phyloP scores from a whole-genome alignment of 495 filamentous ascomycete genomes.

The Xylaria intraflava region DNA sequence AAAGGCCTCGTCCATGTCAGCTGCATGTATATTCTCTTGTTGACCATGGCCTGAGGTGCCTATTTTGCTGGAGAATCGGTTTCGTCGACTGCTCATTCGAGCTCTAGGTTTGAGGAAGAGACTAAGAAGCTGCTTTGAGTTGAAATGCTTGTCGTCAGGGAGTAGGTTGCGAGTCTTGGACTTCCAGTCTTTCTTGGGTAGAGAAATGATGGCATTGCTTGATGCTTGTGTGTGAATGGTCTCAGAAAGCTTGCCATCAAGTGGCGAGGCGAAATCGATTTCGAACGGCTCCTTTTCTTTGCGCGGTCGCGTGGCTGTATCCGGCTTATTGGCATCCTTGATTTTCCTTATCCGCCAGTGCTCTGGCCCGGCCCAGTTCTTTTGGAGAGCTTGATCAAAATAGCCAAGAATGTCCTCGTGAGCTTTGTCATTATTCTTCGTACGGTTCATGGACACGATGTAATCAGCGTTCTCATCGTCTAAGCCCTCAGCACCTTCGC shows the following conservation, averaged over 20 bases:
- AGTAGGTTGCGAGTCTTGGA: constrained; percentile 88
- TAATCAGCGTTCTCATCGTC: constrained; percentile 57
- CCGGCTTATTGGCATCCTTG: constrained; percentile 67
- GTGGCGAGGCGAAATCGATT: constrained; percentile 75
- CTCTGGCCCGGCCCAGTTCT: constrained; percentile 98
- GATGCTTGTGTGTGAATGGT: constrained; percentile 77
- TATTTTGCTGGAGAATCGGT: constrained; percentile 24
- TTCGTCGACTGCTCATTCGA: constrained; percentile 52
- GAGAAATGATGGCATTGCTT: constrained; percentile 70
- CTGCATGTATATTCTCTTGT: constrained; percentile 50
- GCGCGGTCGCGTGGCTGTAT: constrained; percentile 50
- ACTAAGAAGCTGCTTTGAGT: constrained; percentile 78
- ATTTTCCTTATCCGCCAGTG: constrained; percentile 96
- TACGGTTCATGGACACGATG: constrained; percentile 62
- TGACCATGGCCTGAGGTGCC: constrained; percentile 37
- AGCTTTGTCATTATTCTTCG: constrained; percentile 50
- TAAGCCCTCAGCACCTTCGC: constrained; percentile 55
- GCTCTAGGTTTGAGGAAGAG: constrained; percentile 95
- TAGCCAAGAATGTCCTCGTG: constrained; percentile 94
- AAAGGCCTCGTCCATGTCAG: constrained; percentile 88
- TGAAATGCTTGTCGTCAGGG: constrained; percentile 98
- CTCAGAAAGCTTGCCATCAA: constrained; percentile 65
- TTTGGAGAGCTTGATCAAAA: constrained; percentile 89
- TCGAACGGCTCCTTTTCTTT: constrained; percentile 97
- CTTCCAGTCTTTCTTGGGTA: constrained; percentile 92